phyloP scores from a whole-genome alignment of 805 yeast species.

The Lachancea sp. region DNA sequence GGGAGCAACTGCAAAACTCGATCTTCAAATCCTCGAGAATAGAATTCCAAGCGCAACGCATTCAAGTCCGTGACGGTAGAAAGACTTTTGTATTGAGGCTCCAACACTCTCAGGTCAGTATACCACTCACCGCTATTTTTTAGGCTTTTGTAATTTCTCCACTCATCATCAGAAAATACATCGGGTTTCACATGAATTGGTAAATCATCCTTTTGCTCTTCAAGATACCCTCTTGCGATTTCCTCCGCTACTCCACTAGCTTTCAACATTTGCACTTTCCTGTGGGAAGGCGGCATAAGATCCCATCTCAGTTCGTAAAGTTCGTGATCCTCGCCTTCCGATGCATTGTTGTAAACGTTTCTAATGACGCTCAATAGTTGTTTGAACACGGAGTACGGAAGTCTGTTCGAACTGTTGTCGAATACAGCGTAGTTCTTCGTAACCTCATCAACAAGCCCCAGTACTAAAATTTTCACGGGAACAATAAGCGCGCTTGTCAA shows the following conservation, averaged over 20 bases:
- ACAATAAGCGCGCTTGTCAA: constrained; percentile 20
- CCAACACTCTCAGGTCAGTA: constrained; percentile 27
- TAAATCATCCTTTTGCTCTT: constrained; percentile 31
- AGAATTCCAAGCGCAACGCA: constrained; percentile 34
- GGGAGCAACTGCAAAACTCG: constrained; percentile 41
- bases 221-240: constrained; percentile 27
- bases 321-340: constrained; percentile 33
- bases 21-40: constrained; percentile 32
- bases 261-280: constrained; percentile 19
- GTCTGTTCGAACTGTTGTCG: constrained; percentile 20
- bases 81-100: constrained; percentile 35
- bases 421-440: constrained; percentile 19
- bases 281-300: constrained; percentile 21
- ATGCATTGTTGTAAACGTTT: constrained; percentile 35
- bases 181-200: constrained; percentile 23
- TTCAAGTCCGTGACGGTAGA: constrained; percentile 39
- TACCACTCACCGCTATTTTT: constrained; percentile 20
- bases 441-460: constrained; percentile 21
- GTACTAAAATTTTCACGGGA: constrained; percentile 19
- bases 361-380: constrained; percentile 41
- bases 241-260: constrained; percentile 29
- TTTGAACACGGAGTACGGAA: constrained; percentile 39
- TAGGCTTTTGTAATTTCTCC: constrained; percentile 24
- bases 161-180: constrained; percentile 28
- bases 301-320: constrained; percentile 28